phyloP scores from a whole-genome alignment of 2,329 filamentous ascomycete genomes.

The Plectosphaerella sp. region DNA sequence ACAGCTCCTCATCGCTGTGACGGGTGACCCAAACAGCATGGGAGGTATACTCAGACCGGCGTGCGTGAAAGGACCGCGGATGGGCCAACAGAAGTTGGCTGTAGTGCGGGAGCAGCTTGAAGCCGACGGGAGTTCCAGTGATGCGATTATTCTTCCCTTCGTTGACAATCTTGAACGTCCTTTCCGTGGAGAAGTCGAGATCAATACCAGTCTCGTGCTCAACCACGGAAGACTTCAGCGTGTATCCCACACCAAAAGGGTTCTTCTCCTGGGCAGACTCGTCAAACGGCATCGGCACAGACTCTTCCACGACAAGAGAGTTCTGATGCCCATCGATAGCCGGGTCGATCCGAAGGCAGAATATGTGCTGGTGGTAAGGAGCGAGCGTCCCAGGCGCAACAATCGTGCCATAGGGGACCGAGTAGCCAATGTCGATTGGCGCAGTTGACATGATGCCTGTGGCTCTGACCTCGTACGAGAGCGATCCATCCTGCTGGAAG shows the following conservation, averaged over 20 bases:
- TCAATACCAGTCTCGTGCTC: slow-evolving; percentile 41
- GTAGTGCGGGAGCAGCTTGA: slow-evolving; percentile 37
- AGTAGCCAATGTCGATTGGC: slow-evolving; percentile 49
- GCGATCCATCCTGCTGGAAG: slow-evolving; percentile 48
- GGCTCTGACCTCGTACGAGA: slow-evolving; percentile 28
- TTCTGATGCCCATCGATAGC: slow-evolving; percentile 57
- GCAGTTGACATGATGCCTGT: slow-evolving; percentile 38
- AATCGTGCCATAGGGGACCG: slow-evolving; percentile 55
- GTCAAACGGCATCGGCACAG: slow-evolving; percentile 34
- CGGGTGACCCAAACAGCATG: slow-evolving; percentile 42
- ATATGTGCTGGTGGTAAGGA: slow-evolving; percentile 66
- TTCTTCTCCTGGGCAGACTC: slow-evolving; percentile 26
- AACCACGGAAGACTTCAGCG: slow-evolving; percentile 36
- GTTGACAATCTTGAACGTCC: slow-evolving; percentile 45
- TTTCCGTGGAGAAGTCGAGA: slow-evolving; percentile 43
- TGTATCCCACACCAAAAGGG: slow-evolving; percentile 45
- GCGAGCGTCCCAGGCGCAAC: slow-evolving; percentile 59
- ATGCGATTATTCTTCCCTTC: slow-evolving; percentile 33
- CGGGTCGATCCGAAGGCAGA: slow-evolving; percentile 61
- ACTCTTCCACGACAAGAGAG: slow-evolving; percentile 38
- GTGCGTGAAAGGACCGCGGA: slow-evolving; percentile 30
- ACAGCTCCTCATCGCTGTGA: slow-evolving; percentile 36
- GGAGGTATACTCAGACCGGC: slow-evolving; percentile 35
- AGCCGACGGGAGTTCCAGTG: slow-evolving; percentile 38
- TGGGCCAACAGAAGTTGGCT: slow-evolving; percentile 42